phyloP scores from a whole-genome alignment of 192 early-diverging fungal genomes.

The Coemansia sp. region DNA sequence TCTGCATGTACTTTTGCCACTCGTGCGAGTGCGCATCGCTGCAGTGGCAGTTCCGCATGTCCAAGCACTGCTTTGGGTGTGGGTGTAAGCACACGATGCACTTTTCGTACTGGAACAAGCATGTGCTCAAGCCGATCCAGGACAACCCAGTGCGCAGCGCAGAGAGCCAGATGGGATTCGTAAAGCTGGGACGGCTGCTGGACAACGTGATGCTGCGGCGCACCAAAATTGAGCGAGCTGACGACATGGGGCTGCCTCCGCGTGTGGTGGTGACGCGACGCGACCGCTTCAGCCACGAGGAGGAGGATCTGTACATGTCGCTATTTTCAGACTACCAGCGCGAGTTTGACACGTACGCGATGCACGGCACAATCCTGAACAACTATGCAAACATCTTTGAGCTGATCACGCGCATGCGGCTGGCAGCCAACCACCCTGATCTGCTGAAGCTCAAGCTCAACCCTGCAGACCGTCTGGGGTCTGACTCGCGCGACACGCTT shows the following conservation, averaged over 20 bases:
- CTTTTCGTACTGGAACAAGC: constrained; percentile 86
- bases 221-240: constrained; percentile 84
- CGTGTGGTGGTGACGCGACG: constrained; percentile 75
- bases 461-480: constrained; percentile 27
- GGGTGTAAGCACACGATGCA: constrained; percentile 65
- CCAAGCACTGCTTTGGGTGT: constrained; percentile 60
- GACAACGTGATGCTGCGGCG: constrained; percentile 87
- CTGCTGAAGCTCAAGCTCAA: constrained; percentile 64
- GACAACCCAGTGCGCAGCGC: constrained; percentile 30
- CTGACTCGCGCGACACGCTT: constrained; percentile 61
- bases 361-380: constrained; percentile 79
- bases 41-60: constrained; percentile 60
- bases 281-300: constrained; percentile 84
- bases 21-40: constrained; percentile 68
- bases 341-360: constrained; percentile 81
- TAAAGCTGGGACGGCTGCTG: constrained; percentile 73
- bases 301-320: constrained; percentile 86
- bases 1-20: constrained; percentile 85
- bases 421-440: constrained; percentile 89
- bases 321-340: constrained; percentile 73
- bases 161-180: constrained; percentile 62
- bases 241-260: constrained; percentile 86
- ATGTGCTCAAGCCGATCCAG: constrained; percentile 91
- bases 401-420: constrained; percentile 82
- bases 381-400: constrained; percentile 95